Percentiles rank a stretch among this genome's conserved stretches.
phyloP scores from a whole-genome alignment of 2,329 filamentous ascomycete genomes.

The Sporothrix brasiliensis region DNA sequence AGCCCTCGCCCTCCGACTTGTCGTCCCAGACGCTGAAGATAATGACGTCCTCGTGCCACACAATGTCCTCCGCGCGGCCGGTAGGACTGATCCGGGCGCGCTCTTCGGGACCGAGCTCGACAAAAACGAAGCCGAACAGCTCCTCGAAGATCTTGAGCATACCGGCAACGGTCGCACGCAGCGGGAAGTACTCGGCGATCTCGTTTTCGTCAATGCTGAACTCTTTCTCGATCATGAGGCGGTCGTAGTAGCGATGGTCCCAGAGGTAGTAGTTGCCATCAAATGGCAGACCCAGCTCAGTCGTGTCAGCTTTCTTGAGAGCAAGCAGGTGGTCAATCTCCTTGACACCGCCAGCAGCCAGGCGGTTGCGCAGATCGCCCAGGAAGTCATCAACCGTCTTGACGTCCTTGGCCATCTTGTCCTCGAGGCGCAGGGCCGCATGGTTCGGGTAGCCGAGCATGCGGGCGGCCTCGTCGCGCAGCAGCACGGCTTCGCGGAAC shows the following conservation, averaged over 20 bases:
- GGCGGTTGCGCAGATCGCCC: slow-evolving; percentile 66
- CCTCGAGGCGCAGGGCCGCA: slow-evolving; percentile 73
- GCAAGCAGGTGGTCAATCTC: slow-evolving; percentile 71
- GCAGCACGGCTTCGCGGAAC: slow-evolving; percentile 73
- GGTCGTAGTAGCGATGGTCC: slow-evolving; percentile 80
- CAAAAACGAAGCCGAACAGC: slow-evolving; percentile 77
- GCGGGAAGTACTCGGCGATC: slow-evolving; percentile 83
- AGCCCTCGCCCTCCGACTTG: slow-evolving; percentile 67
- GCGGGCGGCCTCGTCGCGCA: slow-evolving; percentile 77
- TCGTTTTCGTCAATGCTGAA: slow-evolving; percentile 77
- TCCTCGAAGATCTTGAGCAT: slow-evolving; percentile 86
- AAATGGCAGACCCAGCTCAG: slow-evolving; percentile 59
- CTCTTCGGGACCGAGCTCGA: slow-evolving; percentile 70
- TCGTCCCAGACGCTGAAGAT: slow-evolving; percentile 84
- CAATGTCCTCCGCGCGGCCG: slow-evolving; percentile 69
- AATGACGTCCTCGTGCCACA: slow-evolving; percentile 83
- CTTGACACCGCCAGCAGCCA: slow-evolving; percentile 69
- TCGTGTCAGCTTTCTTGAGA: slow-evolving; percentile 71
- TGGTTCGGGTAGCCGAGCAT: slow-evolving; percentile 77
- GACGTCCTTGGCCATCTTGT: slow-evolving; percentile 83
- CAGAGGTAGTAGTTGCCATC: slow-evolving; percentile 79
- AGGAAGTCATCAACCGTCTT: slow-evolving; percentile 74
- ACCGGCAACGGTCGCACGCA: slow-evolving; percentile 70
- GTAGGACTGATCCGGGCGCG: slow-evolving; percentile 66
- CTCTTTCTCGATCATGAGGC: slow-evolving; percentile 77